Base-by-base conservation (phyloP, 2,329 filamentous ascomycete species). In the Fusarium graminum region DNA sequence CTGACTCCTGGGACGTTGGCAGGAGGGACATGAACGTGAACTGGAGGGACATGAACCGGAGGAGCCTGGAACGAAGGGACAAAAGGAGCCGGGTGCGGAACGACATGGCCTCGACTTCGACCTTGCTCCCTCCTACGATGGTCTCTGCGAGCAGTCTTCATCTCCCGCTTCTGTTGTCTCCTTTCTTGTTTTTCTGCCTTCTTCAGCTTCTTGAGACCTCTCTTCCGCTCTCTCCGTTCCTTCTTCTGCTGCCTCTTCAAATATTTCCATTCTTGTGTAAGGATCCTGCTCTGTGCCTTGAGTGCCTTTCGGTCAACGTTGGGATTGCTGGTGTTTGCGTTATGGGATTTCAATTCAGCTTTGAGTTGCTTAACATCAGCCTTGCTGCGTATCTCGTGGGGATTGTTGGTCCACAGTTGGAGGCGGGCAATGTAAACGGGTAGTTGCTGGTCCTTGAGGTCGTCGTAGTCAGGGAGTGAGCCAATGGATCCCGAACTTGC, bases 391-490 rank as follows among this genome's bases (percentile, higher is more conserved):
- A 80, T 78, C 49, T 83, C 77, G 1, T 85, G 80, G 0, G 85
- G 84, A 36, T 81, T 77, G 10, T 79, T 74, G 3, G 85, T 78
- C 84, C 85, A 88, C 9, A 77, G 73, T 22, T 77, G 66, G 16
- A 89, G 76, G 5, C 79, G 79, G 13, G 77, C 71, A 43, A 79
- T 79, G 14, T 82, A 80, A 2, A 82, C 60, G 3, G 83, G 80
- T 2, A 88, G 76, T 71, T 87, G 85, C 17, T 76, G 69, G 51
- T 82, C 81, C 13, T 73, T 74, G 3, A 88, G 76, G 40, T 84
- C 80, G 56, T 86, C 82, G 68, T 83, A 83, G 52, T 83, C 80
- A 0, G 85, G 84, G 1, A 88, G 81, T 3, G 84, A 86, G 34
- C 82, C 85, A 52, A 87, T 74, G 3, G 77, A 80, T 5, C 66